Evolutionary conservation across 768 basidiomycete species (phyloP).

Genomic region (Trametes punicea): DNA sequence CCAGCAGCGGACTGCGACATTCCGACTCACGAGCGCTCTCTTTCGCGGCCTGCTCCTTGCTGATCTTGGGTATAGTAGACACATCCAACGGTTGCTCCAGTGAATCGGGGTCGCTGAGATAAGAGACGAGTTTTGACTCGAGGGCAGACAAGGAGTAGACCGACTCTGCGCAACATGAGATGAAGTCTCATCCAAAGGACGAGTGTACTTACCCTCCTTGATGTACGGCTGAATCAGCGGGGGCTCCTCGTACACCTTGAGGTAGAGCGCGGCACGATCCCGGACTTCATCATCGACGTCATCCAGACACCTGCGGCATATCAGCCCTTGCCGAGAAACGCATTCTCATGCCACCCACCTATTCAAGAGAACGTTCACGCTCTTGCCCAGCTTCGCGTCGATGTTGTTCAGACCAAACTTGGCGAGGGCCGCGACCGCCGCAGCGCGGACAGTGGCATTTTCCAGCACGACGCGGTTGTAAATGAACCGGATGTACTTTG

Average conservation of each 20-base stretch:
- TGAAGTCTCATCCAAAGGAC: background rate
- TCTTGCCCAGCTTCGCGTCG: constrained; percentile 76
- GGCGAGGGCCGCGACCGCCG: constrained; percentile 90
- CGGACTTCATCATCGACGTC: constrained; percentile 99
- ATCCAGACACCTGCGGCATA: constrained; percentile 73
- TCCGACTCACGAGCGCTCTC: constrained; percentile 77
- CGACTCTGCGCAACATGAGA: constrained; percentile 58
- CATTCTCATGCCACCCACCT: constrained; percentile 46
- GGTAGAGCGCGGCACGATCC: constrained; percentile 94
- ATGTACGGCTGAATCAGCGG: constrained; percentile 82
- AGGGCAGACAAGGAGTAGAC: constrained; percentile 88
- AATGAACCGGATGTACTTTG: constrained; percentile 98
- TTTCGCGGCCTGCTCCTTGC: constrained; percentile 85
- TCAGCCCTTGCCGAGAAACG: background rate
- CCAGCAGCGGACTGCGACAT: background rate
- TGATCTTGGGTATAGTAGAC: constrained; percentile 87
- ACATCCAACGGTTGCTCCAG: constrained; percentile 76
- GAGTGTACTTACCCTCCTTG: constrained; percentile 69
- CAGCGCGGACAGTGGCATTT: constrained; percentile 96
- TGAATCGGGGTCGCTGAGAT: constrained; percentile 81
- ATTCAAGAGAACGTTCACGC: constrained; percentile 82
- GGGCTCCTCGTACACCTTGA: constrained; percentile 78
- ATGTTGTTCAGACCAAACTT: constrained; percentile 93
- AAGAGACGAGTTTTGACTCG: constrained; percentile 89
- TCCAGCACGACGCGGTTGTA: constrained; percentile 99